phyloP scores from a whole-genome alignment of 768 basidiomycete genomes.

The Cubamyces lactineus region DNA sequence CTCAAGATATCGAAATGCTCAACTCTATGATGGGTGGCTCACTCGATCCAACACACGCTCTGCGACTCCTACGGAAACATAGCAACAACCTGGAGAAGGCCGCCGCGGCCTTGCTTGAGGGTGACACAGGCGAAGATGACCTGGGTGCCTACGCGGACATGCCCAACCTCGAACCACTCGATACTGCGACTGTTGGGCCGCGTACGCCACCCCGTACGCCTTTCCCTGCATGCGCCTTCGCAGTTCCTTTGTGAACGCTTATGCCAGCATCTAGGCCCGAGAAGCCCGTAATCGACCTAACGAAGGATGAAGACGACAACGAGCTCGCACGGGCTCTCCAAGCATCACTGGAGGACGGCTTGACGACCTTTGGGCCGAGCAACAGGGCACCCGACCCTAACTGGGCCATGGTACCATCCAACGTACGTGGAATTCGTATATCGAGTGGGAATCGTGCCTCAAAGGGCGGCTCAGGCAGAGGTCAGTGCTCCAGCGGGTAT shows the following conservation, averaged over 20 bases:
- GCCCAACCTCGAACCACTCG: conserved; percentile 20
- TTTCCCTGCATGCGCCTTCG: neutral
- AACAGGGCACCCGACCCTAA: conserved; percentile 63
- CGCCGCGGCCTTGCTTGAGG: conserved; percentile 38
- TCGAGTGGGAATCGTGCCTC: neutral
- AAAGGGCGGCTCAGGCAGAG: conserved; percentile 36
- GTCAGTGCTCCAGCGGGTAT: conserved; percentile 35
- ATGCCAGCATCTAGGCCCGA: conserved; percentile 37
- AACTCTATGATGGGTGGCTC: conserved; percentile 44
- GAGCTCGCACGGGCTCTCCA: conserved; percentile 55
- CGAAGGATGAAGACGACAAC: conserved; percentile 55
- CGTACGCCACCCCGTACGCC: conserved; percentile 35
- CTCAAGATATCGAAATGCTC: conserved; percentile 38
- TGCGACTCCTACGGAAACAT: conserved; percentile 61
- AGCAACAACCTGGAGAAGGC: conserved; percentile 52
- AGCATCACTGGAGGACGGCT: conserved; percentile 52
- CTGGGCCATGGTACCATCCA: conserved; percentile 73
- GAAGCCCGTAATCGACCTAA: conserved; percentile 57
- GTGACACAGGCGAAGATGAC: conserved; percentile 29
- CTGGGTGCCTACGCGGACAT: conserved; percentile 12
- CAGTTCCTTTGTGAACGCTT: conserved; percentile 9
- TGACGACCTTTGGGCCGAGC: conserved; percentile 58
- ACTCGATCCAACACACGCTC: conserved; percentile 49
- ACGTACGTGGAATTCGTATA: conserved; percentile 44
- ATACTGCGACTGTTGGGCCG: conserved; percentile 22